phyloP scores from a whole-genome alignment of 306 rosid genomes.

The Malus fusca region DNA sequence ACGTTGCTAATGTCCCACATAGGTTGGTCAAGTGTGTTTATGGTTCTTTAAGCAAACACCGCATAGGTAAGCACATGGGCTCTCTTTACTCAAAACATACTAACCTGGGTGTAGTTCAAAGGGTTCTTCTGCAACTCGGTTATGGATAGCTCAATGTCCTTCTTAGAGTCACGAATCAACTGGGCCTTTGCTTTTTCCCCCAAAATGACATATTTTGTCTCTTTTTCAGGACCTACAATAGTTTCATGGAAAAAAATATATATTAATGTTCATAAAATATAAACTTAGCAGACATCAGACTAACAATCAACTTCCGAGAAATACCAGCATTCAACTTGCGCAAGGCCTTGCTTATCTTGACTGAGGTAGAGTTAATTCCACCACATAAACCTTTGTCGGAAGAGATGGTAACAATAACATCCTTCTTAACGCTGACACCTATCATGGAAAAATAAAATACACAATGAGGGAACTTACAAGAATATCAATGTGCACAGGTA shows the following conservation, averaged over 20 bases:
- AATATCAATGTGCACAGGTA: background rate
- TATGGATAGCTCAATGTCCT: slow-evolving; percentile 45
- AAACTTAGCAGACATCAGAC: background rate
- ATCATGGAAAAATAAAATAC: slow-evolving; percentile 10
- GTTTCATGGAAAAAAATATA: background rate
- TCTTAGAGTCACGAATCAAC: slow-evolving; percentile 79
- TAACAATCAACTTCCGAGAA: slow-evolving; percentile 17
- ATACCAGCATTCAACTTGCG: slow-evolving; percentile 66
- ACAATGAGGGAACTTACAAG: slow-evolving; percentile 11
- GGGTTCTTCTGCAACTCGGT: slow-evolving; percentile 93
- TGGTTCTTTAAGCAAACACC: background rate
- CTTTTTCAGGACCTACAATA: slow-evolving; percentile 69
- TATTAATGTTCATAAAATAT: background rate
- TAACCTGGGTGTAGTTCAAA: slow-evolving; percentile 77
- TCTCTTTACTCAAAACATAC: slow-evolving; percentile 6
- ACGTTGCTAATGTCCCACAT: background rate
- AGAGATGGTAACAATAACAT: slow-evolving; percentile 70
- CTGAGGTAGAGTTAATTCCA: slow-evolving; percentile 94
- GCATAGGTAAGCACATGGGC: background rate
- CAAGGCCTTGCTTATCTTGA: slow-evolving; percentile 82
- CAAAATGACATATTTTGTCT: slow-evolving; percentile 70
- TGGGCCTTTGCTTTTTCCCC: slow-evolving; percentile 98
- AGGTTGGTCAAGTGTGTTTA: background rate
- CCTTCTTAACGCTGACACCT: slow-evolving; percentile 78
- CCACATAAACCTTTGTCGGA: slow-evolving; percentile 99